These are phyloP conservation scores for Drechslerella dactyloides DNA, from an alignment of 2,329 filamentous ascomycete genomes.

Conservation along the genomic window DNA sequence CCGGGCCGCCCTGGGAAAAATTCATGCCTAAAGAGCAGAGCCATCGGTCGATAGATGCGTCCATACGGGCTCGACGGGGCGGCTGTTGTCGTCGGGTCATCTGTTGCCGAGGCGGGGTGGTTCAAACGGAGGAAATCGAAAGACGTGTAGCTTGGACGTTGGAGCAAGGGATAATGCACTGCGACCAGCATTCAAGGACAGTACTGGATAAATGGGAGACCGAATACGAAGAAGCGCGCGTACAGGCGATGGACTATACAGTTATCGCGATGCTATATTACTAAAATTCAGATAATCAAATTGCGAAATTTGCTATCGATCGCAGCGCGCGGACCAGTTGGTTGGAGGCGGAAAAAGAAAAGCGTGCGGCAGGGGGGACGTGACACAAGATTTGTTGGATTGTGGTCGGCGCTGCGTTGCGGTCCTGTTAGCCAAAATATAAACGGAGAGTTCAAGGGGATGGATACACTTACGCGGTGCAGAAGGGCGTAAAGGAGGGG, in stretches of 20 bases:
- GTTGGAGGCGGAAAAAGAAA: too few species aligned
- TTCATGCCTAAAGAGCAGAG: constrained; percentile 25
- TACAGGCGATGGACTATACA: too few species aligned
- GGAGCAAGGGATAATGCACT: not conserved
- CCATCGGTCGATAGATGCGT: constrained; percentile 5
- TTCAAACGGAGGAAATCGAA: constrained; percentile 20
- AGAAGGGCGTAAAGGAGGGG: not conserved
- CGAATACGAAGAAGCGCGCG: too few species aligned
- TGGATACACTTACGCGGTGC: not conserved
- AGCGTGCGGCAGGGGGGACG: too few species aligned
- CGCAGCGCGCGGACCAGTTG: too few species aligned
- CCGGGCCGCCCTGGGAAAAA: constrained; percentile 36
- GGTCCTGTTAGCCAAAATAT: too few species aligned
- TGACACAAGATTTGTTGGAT: too few species aligned
- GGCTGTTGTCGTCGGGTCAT: constrained; percentile 22
- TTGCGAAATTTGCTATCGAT: too few species aligned
- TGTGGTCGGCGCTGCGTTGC: too few species aligned
- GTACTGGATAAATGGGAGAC: too few species aligned
- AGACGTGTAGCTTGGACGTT: not conserved
- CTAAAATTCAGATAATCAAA: too few species aligned
- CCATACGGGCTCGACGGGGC: constrained; percentile 3
- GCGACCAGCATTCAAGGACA: not conserved
- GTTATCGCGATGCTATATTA: too few species aligned
- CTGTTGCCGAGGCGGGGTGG: constrained; percentile 16
- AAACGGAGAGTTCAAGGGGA: not conserved